Conservation (phyloP, 768 basidiomycete genomes). For the Kwoniella shandongensis region DNA sequence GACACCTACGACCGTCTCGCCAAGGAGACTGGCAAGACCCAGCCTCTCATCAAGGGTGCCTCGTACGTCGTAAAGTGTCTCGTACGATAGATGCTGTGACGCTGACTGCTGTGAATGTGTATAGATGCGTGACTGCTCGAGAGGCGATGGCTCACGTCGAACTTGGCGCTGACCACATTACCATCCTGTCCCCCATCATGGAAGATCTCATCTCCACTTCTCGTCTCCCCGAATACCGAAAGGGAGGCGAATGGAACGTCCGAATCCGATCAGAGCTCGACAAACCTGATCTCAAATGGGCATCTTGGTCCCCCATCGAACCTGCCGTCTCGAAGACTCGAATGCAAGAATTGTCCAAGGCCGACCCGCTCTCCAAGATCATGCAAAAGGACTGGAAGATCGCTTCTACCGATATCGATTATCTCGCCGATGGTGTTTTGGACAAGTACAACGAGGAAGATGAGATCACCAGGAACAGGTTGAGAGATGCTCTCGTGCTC, state of each 20-base stretch:
- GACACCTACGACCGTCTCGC: conserved; percentile 27
- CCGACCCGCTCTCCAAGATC: conserved; percentile 31
- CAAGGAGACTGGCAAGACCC: conserved; percentile 36
- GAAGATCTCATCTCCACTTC: conserved; percentile 21
- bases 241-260: conserved; percentile 29
- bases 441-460: conserved; percentile 44
- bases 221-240: conserved; percentile 22
- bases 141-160: conserved; percentile 39
- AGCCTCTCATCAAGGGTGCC: conserved; percentile 41
- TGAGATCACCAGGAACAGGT: conserved; percentile 25
- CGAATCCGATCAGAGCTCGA: conserved; percentile 22
- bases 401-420: conserved; percentile 29
- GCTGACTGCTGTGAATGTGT: neutral
- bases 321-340: conserved; percentile 21
- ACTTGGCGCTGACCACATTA: conserved; percentile 42
- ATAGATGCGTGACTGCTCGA: conserved; percentile 37
- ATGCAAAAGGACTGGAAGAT: conserved; percentile 32
- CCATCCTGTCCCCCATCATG: conserved; percentile 23
- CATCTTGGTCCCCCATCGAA: conserved; percentile 12
- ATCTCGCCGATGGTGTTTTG: conserved; percentile 40
- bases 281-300: conserved; percentile 32
- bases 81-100: neutral
- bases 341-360: conserved; percentile 26
- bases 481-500: conserved; percentile 35
- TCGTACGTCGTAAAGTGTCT: conserved; percentile 19